Conservation (phyloP, 306 rosid genomes). For the Dryas drummondii region DNA sequence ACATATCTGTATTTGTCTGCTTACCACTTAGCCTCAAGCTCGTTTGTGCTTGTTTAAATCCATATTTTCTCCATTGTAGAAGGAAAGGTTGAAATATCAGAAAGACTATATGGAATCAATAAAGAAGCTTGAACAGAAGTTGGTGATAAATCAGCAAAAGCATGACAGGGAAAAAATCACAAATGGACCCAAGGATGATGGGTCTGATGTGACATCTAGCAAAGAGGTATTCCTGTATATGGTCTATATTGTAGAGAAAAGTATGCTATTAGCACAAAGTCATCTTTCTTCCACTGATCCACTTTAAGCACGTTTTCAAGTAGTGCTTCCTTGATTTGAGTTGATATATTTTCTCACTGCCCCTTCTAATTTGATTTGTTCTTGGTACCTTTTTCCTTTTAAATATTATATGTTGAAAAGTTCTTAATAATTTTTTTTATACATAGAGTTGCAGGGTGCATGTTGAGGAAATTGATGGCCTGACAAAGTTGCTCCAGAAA, state of each 20-base stretch:
- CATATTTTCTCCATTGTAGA: constrained; percentile 44
- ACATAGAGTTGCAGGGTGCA: constrained; percentile 19
- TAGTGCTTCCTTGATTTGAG: not conserved
- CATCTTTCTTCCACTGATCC: not conserved
- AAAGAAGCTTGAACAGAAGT: constrained; percentile 88
- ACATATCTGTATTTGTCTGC: not conserved
- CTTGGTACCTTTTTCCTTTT: not conserved
- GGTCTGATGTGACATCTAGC: constrained; percentile 34
- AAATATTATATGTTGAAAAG: not conserved
- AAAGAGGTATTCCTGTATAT: constrained; percentile 38
- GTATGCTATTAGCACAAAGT: not conserved
- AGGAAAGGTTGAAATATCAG: constrained; percentile 82
- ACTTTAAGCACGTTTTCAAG: not conserved
- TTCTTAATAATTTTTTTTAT: not conserved
- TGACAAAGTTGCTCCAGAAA: constrained; percentile 62
- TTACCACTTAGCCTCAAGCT: too few relatives aligned
- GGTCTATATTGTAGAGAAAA: constrained; percentile 1
- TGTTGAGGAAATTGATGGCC: constrained; percentile 65
- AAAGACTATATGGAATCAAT: constrained; percentile 85
- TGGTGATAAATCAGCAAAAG: constrained; percentile 55
- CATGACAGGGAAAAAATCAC: constrained; percentile 38
- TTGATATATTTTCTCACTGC: not conserved
- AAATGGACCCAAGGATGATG: constrained; percentile 30
- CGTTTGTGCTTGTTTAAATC: constrained; percentile 21
- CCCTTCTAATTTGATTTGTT: not conserved